phyloP scores from a whole-genome alignment of 2,329 filamentous ascomycete species.

The Aspergillus sp. region DNA sequence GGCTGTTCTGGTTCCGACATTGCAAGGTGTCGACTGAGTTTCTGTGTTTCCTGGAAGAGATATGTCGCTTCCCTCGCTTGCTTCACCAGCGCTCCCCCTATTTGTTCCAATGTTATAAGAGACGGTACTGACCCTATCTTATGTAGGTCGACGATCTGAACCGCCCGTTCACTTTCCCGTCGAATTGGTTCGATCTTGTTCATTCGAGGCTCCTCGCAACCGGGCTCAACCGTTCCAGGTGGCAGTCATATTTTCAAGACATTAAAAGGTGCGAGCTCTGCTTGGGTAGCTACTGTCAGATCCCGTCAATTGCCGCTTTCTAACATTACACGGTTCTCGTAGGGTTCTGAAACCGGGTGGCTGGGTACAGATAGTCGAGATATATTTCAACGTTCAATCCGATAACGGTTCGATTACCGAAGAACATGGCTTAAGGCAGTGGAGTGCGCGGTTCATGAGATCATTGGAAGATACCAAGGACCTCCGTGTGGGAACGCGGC shows the following conservation, averaged over 20 bases:
- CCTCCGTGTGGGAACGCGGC: constrained; percentile 55
- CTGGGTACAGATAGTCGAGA: constrained; percentile 84
- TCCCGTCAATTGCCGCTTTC: not conserved
- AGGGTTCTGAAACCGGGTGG: constrained; percentile 61
- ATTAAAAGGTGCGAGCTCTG: constrained; percentile 48
- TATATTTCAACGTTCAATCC: constrained; percentile 79
- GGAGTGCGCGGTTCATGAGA: constrained; percentile 60
- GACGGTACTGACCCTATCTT: constrained; percentile 13
- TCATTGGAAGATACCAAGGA: constrained; percentile 60
- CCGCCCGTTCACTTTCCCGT: constrained; percentile 59
- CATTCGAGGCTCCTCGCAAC: constrained; percentile 58
- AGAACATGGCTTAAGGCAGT: constrained; percentile 57
- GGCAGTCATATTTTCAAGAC: constrained; percentile 69
- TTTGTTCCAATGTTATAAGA: not conserved
- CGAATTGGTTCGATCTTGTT: constrained; percentile 72
- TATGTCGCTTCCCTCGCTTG: not conserved
- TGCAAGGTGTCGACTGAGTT: not conserved
- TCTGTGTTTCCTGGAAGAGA: not conserved
- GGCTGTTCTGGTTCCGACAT: not conserved
- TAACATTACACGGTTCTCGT: constrained; percentile 5
- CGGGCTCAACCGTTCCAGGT: constrained; percentile 66
- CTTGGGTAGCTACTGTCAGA: not conserved
- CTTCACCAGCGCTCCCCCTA: not conserved
- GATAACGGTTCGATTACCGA: constrained; percentile 71
- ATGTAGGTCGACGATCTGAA: constrained; percentile 62